phyloP scores from a whole-genome alignment of 345 rosid species.

The Streptanthus diversifolius region DNA sequence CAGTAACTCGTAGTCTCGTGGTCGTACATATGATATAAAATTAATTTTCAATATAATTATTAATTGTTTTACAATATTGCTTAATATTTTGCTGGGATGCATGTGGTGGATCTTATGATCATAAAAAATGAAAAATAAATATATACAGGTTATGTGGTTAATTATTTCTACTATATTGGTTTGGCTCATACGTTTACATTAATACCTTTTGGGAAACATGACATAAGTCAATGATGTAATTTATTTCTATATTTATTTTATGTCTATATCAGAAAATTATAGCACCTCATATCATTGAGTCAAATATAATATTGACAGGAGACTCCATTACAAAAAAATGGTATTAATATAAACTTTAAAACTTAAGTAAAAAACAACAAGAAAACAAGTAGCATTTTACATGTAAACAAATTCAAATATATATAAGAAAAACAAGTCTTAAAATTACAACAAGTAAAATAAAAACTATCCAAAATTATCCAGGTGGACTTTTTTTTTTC shows the following conservation, averaged over 20 bases:
- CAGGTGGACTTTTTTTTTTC: not conserved
- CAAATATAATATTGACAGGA: slow-evolving; percentile 8
- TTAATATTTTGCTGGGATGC: slow-evolving; percentile 24
- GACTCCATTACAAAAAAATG: slow-evolving; percentile 8
- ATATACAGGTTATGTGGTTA: slow-evolving; percentile 17
- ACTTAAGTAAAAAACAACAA: not conserved
- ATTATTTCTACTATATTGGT: slow-evolving; percentile 30
- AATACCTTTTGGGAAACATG: slow-evolving; percentile 38
- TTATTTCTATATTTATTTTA: not conserved
- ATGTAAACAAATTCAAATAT: slow-evolving; percentile 2
- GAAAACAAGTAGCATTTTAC: slow-evolving; percentile 23
- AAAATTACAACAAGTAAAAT: not conserved
- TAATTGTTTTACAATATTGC: not conserved
- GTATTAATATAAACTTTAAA: not conserved
- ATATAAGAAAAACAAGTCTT: not conserved
- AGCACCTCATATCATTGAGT: slow-evolving; percentile 20
- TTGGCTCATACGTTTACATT: slow-evolving; percentile 25
- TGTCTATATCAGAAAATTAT: slow-evolving; percentile 34
- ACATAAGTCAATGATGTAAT: slow-evolving; percentile 32
- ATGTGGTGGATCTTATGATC: slow-evolving; percentile 23
- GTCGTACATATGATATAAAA: not conserved
- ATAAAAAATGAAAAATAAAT: not conserved
- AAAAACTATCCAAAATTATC: not conserved
- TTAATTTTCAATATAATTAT: not conserved
- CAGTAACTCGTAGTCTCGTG: not conserved